Base-by-base conservation (phyloP, 78 protist species). In the slime mould (Dictyostelium discoideum) region DNA sequence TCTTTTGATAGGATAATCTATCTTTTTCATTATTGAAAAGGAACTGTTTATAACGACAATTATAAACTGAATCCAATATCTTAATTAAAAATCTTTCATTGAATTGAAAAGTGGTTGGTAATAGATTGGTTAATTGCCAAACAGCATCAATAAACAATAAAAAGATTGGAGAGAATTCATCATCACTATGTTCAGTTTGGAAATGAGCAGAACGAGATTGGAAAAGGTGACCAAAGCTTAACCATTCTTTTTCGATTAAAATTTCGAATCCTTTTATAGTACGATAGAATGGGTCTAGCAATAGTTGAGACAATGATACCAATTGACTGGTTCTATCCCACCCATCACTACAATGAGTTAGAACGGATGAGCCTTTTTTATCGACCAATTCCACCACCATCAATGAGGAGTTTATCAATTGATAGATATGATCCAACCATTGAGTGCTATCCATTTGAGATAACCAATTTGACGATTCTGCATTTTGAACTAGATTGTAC, bases 311-410 rank as follows among this genome's bases (percentile, higher is more conserved):
- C 5, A 98, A 87, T 11, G 99, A 32, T 5, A 76, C 79, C 50
- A 89, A 37, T 90, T 97, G 98, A 60, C 99, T 63, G 2, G 99
- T 99, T 80, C 99, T 93, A 87, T 99, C 99, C 99, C 99, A 99
- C 2, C 99, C 99, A 84, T 40, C 67, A 86, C 65, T 50, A 86
- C 98, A 92, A 69, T 94, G 97, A 16, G 95, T 88, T 18, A 98
- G 74, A 0, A 98, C 97, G 0, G 98, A 96, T 3, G 65, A 18
- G 60, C 87, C 80, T 67, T 92, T 88, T 44, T 97, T 87, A 44
- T 96, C 87, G 20, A 97, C 82, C 72, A 93, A 13, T 40, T 96
- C 93, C 3, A 96, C 96, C 3, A 89, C 92, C 87, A 85, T 90
- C 57, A 67, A 54, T 11, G 92, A 67, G 3, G 93, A 92, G 74